Conservation (phyloP, 192 early-diverging fungal genomes). For the Jimgerdemannia flammicorona region DNA sequence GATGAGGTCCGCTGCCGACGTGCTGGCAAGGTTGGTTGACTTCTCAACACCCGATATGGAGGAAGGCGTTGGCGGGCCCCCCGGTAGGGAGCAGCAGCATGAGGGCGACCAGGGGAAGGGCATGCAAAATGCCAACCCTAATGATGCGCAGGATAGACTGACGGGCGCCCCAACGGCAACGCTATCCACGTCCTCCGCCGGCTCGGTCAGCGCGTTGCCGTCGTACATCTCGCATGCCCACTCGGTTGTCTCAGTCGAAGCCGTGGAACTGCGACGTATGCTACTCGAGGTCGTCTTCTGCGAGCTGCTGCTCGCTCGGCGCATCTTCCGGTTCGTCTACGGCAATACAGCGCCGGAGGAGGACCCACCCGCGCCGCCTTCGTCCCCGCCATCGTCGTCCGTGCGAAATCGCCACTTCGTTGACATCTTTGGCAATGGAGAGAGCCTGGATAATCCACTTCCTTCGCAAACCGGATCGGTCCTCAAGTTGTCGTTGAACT, state of each 20-base stretch:
- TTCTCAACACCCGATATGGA: background rate
- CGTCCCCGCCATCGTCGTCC: background rate
- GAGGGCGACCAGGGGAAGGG: background rate
- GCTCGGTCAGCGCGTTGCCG: too few species aligned
- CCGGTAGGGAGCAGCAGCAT: background rate
- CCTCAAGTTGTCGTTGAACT: slow-evolving; percentile 11
- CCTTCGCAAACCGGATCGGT: slow-evolving; percentile 23
- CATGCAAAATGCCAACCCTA: background rate
- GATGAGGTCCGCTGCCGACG: slow-evolving; percentile 14
- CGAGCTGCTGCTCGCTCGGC: background rate
- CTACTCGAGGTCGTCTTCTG: background rate
- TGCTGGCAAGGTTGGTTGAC: slow-evolving; percentile 15
- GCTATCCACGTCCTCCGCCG: too few species aligned
- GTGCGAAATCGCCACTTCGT: slow-evolving; percentile 8
- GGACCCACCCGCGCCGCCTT: background rate
- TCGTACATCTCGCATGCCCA: background rate
- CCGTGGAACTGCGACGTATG: background rate
- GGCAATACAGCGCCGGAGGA: background rate
- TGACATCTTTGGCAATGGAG: slow-evolving; percentile 14
- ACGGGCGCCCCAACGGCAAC: too few species aligned
- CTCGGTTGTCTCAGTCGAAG: background rate
- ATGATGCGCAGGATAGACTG: too few species aligned
- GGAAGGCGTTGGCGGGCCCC: background rate
- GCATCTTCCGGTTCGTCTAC: background rate
- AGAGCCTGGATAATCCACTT: slow-evolving; percentile 9